Evolutionary conservation across 305 asterid genomes (phyloP).

Genomic region (Plantago coronopus): DNA sequence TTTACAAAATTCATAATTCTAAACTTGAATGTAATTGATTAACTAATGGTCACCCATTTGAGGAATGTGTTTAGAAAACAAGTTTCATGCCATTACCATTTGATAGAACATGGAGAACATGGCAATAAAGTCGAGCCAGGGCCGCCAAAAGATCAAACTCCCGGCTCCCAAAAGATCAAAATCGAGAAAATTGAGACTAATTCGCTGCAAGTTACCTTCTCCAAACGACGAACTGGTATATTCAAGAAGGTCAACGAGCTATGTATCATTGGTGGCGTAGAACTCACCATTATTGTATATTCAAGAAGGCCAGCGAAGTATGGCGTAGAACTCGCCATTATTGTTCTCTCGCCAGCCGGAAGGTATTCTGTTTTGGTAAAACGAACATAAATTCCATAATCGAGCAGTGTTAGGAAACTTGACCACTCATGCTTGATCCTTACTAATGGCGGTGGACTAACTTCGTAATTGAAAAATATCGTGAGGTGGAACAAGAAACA

Average conservation of each 20-base stretch:
- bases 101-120: too few relatives aligned
- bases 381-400: slow-evolving; percentile 50
- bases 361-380: slow-evolving; percentile 74
- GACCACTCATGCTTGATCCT: slow-evolving; percentile 12
- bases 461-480: too few relatives aligned
- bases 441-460: too few relatives aligned
- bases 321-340: slow-evolving; percentile 55
- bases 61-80: too few relatives aligned
- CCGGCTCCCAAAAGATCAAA: slow-evolving; percentile 71
- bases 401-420: slow-evolving; percentile 39
- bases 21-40: too few relatives aligned
- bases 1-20: too few relatives aligned
- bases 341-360: slow-evolving; percentile 84
- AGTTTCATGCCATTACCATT: too few relatives aligned
- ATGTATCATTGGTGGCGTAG: slow-evolving; percentile 46
- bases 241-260: slow-evolving; percentile 77
- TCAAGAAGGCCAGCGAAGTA: slow-evolving; percentile 72
- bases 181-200: slow-evolving; percentile 57
- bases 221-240: slow-evolving; percentile 61
- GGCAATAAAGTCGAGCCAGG: too few relatives aligned
- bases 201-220: slow-evolving; percentile 67
- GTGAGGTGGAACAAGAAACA: too few relatives aligned
- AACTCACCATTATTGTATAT: slow-evolving; percentile 57
- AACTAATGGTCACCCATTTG: too few relatives aligned
- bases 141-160: slow-evolving; percentile 69